Evolutionary conservation across 2,329 filamentous ascomycete species (phyloP), one percentile per base, ranked within the genome.

Genomic region (Ceratocystis alfenasii): DNA sequence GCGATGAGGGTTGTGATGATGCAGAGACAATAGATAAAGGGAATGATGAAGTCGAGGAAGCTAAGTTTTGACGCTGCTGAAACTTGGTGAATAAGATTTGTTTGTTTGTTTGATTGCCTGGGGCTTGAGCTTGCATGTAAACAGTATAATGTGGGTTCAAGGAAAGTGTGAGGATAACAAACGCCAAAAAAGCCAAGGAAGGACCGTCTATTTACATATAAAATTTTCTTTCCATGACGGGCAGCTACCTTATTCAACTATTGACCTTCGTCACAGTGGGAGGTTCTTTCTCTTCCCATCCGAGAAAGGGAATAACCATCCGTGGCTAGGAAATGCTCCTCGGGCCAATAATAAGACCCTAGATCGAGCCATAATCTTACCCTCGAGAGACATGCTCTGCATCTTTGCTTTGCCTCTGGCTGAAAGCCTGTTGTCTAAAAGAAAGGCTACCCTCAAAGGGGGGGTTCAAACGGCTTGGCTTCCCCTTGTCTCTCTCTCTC

Each of bases 261-360:
- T 25, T 55, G 4, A 22, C 10, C 7, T 50, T 20, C 5, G n/a
- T n/a, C 22, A 22, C 22, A 50, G 7, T 8, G 50, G 25, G 50
- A 28, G 22, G 10, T 5, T 55, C 6, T 28, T 55, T 55, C 22
- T 28, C 22, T 28, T 28, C 5, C 25, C 8, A 28, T 20, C 50
- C 22, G 22, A 25, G 12, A 55, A 22, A 55, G 50, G 50, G 50
- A 55, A 55, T 10, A n/a, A 12, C 50, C 22, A 25, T 25, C 50
- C 12, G n/a, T 7, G 12, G 50, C 50, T 55, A 55, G 20, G 7
- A 10, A 30, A 55, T 15, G 22, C 8, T 25, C 22, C 50, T 55
- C 50, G 8, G 50, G 7, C 50, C 50, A 55, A 55, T 55, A 55
- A 55, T 55, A 22, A 55, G 50, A 55, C 50, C 50, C 50, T 55